phyloP scores from a whole-genome alignment of 495 filamentous ascomycete species.

The Cryomyces minteri region DNA sequence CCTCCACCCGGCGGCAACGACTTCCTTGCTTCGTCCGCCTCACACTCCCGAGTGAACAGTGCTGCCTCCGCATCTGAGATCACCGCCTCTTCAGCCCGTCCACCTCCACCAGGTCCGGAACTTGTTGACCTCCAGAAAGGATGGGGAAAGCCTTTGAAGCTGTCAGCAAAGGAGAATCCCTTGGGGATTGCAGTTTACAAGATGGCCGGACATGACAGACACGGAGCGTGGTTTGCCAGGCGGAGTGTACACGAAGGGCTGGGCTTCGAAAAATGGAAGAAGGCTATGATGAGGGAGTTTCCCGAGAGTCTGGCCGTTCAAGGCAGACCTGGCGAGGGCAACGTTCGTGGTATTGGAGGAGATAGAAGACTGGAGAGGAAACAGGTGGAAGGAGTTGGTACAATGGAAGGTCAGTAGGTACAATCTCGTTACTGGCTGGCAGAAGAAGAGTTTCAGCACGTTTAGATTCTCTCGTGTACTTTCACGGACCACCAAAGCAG shows the following conservation, averaged over 20 bases:
- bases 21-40: constrained; percentile 15
- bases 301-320: constrained; percentile 41
- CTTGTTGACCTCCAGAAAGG: constrained; percentile 43
- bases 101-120: constrained; percentile 27
- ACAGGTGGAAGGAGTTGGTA: constrained; percentile 33
- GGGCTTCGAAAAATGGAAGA: constrained; percentile 51
- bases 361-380: constrained; percentile 49
- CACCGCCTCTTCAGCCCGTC: constrained; percentile 31
- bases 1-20: constrained; percentile 26
- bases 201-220: constrained; percentile 55
- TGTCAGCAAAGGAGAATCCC: constrained; percentile 53
- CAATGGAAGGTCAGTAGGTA: constrained; percentile 31
- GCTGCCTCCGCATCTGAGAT: constrained; percentile 29
- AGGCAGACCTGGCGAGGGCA: constrained; percentile 42
- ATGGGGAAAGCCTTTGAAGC: constrained; percentile 73
- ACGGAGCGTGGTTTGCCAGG: constrained; percentile 78
- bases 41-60: constrained; percentile 20
- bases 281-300: constrained; percentile 40
- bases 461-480: background rate
- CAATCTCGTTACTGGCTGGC: constrained; percentile 1
- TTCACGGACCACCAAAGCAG: background rate
- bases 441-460: background rate
- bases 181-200: constrained; percentile 52
- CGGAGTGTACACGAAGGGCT: constrained; percentile 66
- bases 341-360: constrained; percentile 67